Percentiles rank a stretch among this genome's conserved stretches.
Conservation (phyloP, 306 rosid species). For the Cyclanthera cordifolia region DNA sequence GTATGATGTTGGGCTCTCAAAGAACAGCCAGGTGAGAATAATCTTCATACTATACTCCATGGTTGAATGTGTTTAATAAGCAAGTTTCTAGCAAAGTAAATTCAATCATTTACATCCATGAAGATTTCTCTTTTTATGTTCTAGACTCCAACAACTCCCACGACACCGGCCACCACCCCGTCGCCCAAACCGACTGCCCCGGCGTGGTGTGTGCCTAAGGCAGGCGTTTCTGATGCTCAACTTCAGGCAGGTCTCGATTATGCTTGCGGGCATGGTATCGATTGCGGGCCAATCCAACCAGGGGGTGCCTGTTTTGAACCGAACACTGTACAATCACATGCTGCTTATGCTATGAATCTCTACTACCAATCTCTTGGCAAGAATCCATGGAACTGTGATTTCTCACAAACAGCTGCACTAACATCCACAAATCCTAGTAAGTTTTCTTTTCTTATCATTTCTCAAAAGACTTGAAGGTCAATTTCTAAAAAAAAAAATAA, state of each 20-base stretch:
- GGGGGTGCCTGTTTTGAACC: slow-evolving; percentile 88
- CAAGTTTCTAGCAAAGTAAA: neutral
- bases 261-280: slow-evolving; percentile 46
- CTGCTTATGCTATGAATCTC: slow-evolving; percentile 85
- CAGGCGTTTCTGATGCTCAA: slow-evolving; percentile 41
- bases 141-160: slow-evolving; percentile 32
- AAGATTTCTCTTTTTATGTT: neutral
- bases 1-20: slow-evolving; percentile 69
- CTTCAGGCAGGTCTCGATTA: slow-evolving; percentile 69
- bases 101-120: neutral
- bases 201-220: slow-evolving; percentile 71
- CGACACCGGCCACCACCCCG: slow-evolving; percentile 33
- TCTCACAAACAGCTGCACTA: slow-evolving; percentile 67
- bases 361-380: slow-evolving; percentile 51
- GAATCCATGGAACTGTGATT: slow-evolving; percentile 71
- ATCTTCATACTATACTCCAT: neutral
- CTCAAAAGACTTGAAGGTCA: no score
- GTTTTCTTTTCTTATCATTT: slow-evolving; percentile 12
- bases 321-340: slow-evolving; percentile 51
- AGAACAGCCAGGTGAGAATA: slow-evolving; percentile 44
- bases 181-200: slow-evolving; percentile 28
- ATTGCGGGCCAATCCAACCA: slow-evolving; percentile 54
- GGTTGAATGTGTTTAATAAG: neutral
- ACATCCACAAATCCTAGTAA: slow-evolving; percentile 83
- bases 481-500: no score